phyloP scores from a whole-genome alignment of 2,329 filamentous ascomycete genomes.

The Botrytis fabae region DNA sequence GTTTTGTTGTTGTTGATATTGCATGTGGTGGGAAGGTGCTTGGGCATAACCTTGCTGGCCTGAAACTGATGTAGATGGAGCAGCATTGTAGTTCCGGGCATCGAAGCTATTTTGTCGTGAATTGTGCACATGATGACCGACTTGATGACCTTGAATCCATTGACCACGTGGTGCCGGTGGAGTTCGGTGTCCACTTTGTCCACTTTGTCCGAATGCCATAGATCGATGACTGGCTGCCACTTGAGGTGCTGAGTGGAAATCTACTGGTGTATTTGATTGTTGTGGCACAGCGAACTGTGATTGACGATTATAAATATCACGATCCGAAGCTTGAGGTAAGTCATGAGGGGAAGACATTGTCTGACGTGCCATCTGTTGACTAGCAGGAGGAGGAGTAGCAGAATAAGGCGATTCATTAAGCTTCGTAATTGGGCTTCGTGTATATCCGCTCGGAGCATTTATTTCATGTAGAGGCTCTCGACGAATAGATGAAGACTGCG shows the following conservation, averaged over 20 bases:
- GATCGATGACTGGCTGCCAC: constrained; percentile 35
- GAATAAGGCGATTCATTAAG: constrained; percentile 41
- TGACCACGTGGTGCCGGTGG: constrained; percentile 36
- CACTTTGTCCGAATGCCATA: constrained; percentile 36
- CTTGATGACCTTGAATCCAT: constrained; percentile 32
- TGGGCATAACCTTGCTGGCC: constrained; percentile 33
- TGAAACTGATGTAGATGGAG: constrained; percentile 32
- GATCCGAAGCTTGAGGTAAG: constrained; percentile 33
- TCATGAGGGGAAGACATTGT: constrained; percentile 38
- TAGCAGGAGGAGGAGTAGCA: constrained; percentile 34
- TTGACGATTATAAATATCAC: constrained; percentile 39
- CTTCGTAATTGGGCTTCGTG: constrained; percentile 33
- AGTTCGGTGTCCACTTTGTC: constrained; percentile 33
- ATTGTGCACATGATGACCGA: constrained; percentile 35
- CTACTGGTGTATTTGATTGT: constrained; percentile 33
- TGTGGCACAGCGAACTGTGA: constrained; percentile 36
- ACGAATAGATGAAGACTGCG: constrained; percentile 35
- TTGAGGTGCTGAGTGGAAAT: constrained; percentile 36
- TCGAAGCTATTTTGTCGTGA: constrained; percentile 40
- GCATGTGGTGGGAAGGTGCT: constrained; percentile 31
- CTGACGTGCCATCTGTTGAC: constrained; percentile 30
- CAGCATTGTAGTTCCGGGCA: constrained; percentile 31
- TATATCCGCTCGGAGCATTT: constrained; percentile 34
- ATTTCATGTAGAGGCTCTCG: constrained; percentile 38
- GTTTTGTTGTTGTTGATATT: constrained; percentile 29